Percentiles rank a stretch among this genome's conserved stretches.
Conservation (phyloP, 2,329 filamentous ascomycete genomes). For the Lachnellula arida region DNA sequence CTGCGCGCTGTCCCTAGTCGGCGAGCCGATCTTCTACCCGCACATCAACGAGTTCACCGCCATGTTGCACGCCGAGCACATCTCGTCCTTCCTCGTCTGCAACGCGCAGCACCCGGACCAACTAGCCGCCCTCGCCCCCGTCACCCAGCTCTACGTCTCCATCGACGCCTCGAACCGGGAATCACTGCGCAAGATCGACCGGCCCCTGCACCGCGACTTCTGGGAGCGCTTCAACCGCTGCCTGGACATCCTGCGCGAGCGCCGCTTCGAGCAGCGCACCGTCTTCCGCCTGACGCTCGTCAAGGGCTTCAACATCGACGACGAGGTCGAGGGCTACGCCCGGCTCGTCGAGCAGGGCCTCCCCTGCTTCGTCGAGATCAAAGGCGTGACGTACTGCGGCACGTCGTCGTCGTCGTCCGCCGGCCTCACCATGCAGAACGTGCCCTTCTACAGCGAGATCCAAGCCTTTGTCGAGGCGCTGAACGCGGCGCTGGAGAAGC, state of each 20-base stretch:
- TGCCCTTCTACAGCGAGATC: conserved; percentile 92
- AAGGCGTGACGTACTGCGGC: conserved; percentile 95
- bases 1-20: conserved; percentile 86
- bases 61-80: conserved; percentile 79
- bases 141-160: conserved; percentile 93
- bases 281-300: conserved; percentile 94
- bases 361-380: conserved; percentile 91
- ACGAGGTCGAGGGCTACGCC: conserved; percentile 87
- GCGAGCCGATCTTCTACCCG: conserved; percentile 98
- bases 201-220: conserved; percentile 90
- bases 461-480: conserved; percentile 75
- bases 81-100: conserved; percentile 93
- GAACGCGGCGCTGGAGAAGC: conserved; percentile 59
- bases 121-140: conserved; percentile 72
- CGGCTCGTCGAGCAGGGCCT: conserved; percentile 80
- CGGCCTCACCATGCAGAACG: conserved; percentile 93
- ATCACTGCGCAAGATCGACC: conserved; percentile 80
- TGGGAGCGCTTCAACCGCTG: conserved; percentile 95
- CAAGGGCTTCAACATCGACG: conserved; percentile 96
- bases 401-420: conserved; percentile 79
- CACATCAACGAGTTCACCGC: conserved; percentile 89
- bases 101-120: conserved; percentile 96
- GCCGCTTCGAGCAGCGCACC: conserved; percentile 80
- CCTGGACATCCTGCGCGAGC: conserved; percentile 80
- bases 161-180: conserved; percentile 93